These are phyloP conservation scores for Saururus chinensis DNA, from an alignment of 164 flowering plant genomes.

Conservation along the genomic window DNA sequence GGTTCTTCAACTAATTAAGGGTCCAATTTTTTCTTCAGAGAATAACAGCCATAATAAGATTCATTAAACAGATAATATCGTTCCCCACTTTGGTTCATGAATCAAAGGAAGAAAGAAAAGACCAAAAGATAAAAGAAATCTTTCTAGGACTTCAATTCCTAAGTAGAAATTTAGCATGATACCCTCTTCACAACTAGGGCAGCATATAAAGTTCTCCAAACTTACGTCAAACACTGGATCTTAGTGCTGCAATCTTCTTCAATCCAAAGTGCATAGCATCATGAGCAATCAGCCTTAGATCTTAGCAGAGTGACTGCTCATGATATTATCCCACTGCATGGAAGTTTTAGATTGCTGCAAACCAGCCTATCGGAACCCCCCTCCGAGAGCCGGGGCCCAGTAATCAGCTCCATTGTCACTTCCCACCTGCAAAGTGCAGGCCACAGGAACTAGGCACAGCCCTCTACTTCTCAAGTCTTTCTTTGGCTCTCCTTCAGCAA, in stretches of 20 bases:
- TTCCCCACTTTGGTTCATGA: no score
- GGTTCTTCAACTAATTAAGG: no score
- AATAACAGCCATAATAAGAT: no score
- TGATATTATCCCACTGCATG: slow-evolving; percentile 59
- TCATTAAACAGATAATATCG: no score
- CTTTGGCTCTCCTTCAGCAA: slow-evolving; percentile 28
- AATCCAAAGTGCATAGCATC: slow-evolving; percentile 51
- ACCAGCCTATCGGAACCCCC: slow-evolving; percentile 33
- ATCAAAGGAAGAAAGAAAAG: no score
- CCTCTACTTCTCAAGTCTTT: slow-evolving; percentile 36
- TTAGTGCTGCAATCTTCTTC: slow-evolving; percentile 13
- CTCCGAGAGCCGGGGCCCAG: slow-evolving; percentile 63
- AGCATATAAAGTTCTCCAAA: no score
- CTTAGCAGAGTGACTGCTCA: slow-evolving; percentile 81
- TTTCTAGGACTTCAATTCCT: no score
- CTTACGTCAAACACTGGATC: not conserved
- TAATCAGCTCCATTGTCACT: slow-evolving; percentile 79
- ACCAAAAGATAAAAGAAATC: no score
- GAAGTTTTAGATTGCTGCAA: slow-evolving; percentile 14
- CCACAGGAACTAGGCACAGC: slow-evolving; percentile 12
- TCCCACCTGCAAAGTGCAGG: slow-evolving; percentile 65
- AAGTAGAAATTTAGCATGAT: no score
- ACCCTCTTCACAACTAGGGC: no score
- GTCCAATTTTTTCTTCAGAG: no score
- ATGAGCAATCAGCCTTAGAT: slow-evolving; percentile 84